A percentile compares a stretch with the other conserved stretches of the same genome.
Conservation (phyloP, 345 rosid genomes). For the Gossypium longicalyx region DNA sequence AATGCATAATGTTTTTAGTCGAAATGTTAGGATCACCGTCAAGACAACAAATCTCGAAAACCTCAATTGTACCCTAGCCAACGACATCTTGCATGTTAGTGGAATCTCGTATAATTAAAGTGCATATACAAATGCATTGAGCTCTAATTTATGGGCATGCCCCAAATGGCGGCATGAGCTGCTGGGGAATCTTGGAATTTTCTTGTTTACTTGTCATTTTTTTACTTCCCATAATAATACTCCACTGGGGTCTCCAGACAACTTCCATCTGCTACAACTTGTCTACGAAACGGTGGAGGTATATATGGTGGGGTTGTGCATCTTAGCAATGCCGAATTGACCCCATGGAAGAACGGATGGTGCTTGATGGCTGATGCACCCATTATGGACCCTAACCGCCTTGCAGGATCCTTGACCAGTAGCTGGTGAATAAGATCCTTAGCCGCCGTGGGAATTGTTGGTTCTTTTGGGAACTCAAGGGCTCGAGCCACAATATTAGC, state of each 20-base stretch:
- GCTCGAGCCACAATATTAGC: slow-evolving; percentile 95
- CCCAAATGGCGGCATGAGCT: no score
- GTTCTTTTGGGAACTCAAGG: slow-evolving; percentile 82
- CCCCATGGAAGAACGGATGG: slow-evolving; percentile 80
- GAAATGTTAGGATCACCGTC: no score
- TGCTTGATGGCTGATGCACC: slow-evolving; percentile 85
- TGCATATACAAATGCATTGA: no score
- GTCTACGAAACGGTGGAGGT: slow-evolving; percentile 66
- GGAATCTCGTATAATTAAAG: no score
- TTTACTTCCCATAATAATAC: slow-evolving; percentile 45
- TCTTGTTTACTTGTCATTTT: background rate
- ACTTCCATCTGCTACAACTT: slow-evolving; percentile 57
- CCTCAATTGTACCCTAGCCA: no score
- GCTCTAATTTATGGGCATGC: no score
- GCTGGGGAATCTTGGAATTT: background rate
- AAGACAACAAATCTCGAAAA: no score
- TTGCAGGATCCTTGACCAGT: slow-evolving; percentile 63
- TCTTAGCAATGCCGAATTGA: slow-evolving; percentile 89
- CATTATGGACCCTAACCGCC: slow-evolving; percentile 69
- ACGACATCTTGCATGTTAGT: no score
- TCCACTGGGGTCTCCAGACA: slow-evolving; percentile 69
- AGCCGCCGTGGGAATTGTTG: slow-evolving; percentile 48
- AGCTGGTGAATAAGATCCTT: slow-evolving; percentile 70
- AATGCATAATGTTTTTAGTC: no score
- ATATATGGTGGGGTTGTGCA: slow-evolving; percentile 71